A percentile compares a stretch with the other conserved stretches of the same genome.
Conservation (phyloP, 2,329 filamentous ascomycete species). For the Corynespora cassiicola region DNA sequence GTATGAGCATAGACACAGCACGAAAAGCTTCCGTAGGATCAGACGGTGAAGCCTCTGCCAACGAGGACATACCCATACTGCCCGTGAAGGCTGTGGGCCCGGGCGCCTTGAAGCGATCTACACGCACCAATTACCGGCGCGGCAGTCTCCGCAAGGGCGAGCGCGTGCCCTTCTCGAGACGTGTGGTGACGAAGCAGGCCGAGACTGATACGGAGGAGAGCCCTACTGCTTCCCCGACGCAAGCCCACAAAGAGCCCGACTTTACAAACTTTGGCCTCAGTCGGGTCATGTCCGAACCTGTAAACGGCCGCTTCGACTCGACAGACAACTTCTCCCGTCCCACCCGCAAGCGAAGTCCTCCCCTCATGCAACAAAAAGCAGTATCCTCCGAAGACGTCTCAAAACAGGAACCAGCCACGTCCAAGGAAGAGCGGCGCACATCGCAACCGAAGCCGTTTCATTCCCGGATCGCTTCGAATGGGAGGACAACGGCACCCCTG, state of each 20-base stretch:
- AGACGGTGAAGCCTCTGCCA: conserved; percentile 44
- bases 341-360: conserved; percentile 35
- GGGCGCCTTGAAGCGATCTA: conserved; percentile 85
- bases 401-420: conserved; percentile 22
- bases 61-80: conserved; percentile 85
- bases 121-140: conserved; percentile 87
- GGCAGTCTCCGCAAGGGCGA: conserved; percentile 85
- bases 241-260: conserved; percentile 33
- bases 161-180: conserved; percentile 75
- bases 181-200: conserved; percentile 67
- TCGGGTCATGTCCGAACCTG: conserved; percentile 74
- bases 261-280: conserved; percentile 59
- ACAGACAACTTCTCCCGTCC: conserved; percentile 68
- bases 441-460: conserved; percentile 58
- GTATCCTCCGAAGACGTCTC: conserved; percentile 32
- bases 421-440: conserved; percentile 40
- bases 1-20: conserved; percentile 64
- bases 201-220: conserved; percentile 66
- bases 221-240: conserved; percentile 57
- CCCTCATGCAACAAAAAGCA: conserved; percentile 23
- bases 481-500: conserved; percentile 60
- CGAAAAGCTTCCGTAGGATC: conserved; percentile 51
- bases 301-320: conserved; percentile 43
- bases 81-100: conserved; percentile 75
- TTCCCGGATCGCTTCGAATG: conserved; percentile 63